Evolutionary conservation across 176 grass and related monocot species (phyloP), one percentile per base, ranked within the genome.

Genomic region (Melocanna baccifera): DNA sequence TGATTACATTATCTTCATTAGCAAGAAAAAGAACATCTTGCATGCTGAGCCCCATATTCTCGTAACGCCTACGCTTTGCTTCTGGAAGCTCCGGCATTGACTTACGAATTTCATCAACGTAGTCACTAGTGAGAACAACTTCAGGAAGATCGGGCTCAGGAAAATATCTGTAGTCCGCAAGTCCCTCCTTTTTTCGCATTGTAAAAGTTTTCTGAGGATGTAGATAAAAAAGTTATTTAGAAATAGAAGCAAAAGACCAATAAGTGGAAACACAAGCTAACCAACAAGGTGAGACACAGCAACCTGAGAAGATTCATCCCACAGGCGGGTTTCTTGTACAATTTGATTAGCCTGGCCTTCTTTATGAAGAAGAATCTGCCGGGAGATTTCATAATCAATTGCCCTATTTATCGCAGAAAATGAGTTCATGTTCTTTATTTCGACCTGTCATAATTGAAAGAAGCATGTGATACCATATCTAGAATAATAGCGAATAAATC

Each of bases 361-460:
- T 77, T 88, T 93, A 65, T 95, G 87, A 40, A 98, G 93, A 89
- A 92, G 77, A 62, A 98, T 91, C 70, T 98, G 96, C 4, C 93
- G 77, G 16, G 88, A 86, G 43, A 92, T 97, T 85, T 97, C 94
- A 86, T 92, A 94, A 89, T 97, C 94, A 14, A 97, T 97, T 56
- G 94, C 94, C 66, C 92, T 93, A 73, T 79, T 97, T 90, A 97
- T 97, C 48, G 87, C 89, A 70, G 89, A 94, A 91, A 97, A 97
- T 55, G 94, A 97, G 85, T 94, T 97, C 94, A 97, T 97, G 58
- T 92, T 97, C 73, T 97, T 97, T 94, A 97, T 94, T 84, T 97
- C 91, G 10, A 97, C 91, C 94, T 97, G 87, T 63, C 26, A 7
- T 12, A 69, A 75, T 87, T 47, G 20, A 67, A 76, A 68, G 7